A percentile compares a stretch with the other conserved stretches of the same genome.
phyloP scores from a whole-genome alignment of 176 grass and related monocot genomes.

The Saccharum officinarum region DNA sequence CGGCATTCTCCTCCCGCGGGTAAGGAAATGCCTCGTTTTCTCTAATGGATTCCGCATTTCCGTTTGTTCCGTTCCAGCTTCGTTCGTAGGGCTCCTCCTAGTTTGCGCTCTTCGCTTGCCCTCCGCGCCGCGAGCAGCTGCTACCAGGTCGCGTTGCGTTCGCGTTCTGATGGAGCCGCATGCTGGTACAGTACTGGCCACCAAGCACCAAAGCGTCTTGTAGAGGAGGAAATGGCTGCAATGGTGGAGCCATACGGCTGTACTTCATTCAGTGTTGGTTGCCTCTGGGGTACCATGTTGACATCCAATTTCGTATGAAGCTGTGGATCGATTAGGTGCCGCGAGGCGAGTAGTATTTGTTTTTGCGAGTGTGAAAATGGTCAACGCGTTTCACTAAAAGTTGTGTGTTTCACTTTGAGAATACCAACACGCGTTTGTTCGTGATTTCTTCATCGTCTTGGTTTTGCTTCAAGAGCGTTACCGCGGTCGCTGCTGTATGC shows the following conservation, averaged over 20 bases:
- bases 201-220: not conserved
- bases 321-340: not conserved
- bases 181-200: no score
- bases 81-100: not conserved
- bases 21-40: not conserved
- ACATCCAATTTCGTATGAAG: not conserved
- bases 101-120: not conserved
- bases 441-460: not conserved
- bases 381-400: no score
- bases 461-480: not conserved
- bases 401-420: no score
- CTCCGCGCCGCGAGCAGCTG: not conserved
- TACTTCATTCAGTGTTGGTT: conserved; percentile 5
- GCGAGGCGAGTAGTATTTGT: not conserved
- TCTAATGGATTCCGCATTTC: not conserved
- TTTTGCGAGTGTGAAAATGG: not conserved
- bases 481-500: not conserved
- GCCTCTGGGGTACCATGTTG: not conserved
- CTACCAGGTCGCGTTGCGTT: no score
- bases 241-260: not conserved
- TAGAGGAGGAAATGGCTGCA: not conserved
- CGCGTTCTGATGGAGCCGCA: no score
- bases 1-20: not conserved
- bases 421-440: not conserved
- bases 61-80: no score